These are phyloP conservation scores for Diospyros kaki DNA, from an alignment of 148 eudicot genomes.

Conservation along the genomic window DNA sequence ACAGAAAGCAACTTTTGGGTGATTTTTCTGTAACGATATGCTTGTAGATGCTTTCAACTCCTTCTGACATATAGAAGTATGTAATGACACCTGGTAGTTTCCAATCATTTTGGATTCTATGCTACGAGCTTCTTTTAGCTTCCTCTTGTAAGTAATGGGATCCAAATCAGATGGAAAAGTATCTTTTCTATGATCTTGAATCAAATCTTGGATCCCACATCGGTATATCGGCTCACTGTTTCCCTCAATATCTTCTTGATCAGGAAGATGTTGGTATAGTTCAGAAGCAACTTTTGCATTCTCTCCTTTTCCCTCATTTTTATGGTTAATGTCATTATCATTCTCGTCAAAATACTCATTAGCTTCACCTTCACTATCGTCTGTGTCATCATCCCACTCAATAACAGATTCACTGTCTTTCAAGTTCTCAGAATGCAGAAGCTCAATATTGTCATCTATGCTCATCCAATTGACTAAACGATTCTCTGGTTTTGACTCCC, in stretches of 20 bases:
- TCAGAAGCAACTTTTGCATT: not conserved
- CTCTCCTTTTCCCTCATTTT: not conserved
- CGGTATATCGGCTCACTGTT: not conserved
- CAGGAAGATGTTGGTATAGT: too few species aligned
- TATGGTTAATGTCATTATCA: not conserved
- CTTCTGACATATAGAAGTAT: too few species aligned
- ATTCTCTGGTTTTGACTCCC: constrained; percentile 6
- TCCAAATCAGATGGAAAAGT: not conserved
- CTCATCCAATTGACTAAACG: constrained; percentile 28
- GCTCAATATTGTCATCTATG: constrained; percentile 11
- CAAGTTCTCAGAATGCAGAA: constrained; percentile 2
- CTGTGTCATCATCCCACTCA: constrained; percentile 17
- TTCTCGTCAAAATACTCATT: constrained; percentile 10
- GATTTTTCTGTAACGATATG: constrained; percentile 24
- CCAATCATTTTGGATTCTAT: constrained; percentile 7
- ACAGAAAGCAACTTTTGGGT: constrained; percentile 29
- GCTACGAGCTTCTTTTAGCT: not conserved
- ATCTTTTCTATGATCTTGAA: not conserved
- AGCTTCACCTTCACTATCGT: constrained; percentile 20
- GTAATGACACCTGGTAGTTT: not conserved
- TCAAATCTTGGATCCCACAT: not conserved
- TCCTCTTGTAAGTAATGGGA: not conserved
- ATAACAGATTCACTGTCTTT: constrained; percentile 15
- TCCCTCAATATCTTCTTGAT: not conserved
- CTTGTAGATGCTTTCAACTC: not conserved